Evolutionary conservation across 257 asterid genomes (phyloP), one percentile per base, ranked within the genome.

Genomic region (Forsythia viridissima): DNA sequence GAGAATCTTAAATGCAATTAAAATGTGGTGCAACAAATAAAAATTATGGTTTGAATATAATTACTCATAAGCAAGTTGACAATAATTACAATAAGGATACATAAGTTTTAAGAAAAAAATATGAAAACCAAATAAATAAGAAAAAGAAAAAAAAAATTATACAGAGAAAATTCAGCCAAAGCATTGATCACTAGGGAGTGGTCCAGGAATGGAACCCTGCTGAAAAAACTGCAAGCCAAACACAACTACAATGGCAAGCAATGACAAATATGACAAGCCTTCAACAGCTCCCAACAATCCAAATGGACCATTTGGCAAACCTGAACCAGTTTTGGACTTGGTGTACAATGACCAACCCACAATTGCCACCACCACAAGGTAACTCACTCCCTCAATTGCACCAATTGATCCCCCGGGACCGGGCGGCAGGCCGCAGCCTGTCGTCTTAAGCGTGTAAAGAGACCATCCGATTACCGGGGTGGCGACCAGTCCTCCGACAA

Each of bases 341-440:
- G 97, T 93, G 76, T 89, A 94, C 66, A 91, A 78, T 16, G 97
- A 94, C 99, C 99, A 94, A 15, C 77, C 97, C 51, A 91, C 97
- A 71, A 94, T 88, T 65, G 91, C 97, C 71, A 80, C 90, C 74
- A 89, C 96, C 66, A 78, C 90, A 18, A 94, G 90, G 83, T 93
- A 94, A 84, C 99, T 94, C 74, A 94, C 91, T 20, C 99, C 98
- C 79, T 94, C 99, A 0, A 94, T 86, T 6, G 97, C 99, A 5
- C 99, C 98, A 4, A 90, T 79, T 1, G 97, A 90, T 4, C 99
- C 99, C 0, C 86, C 98, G 0, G 97, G 99, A 74, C 99, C 99
- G 1, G 99, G 99, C 0, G 97, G 97, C 2, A 94, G 93, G 48
- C 99, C 98, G 83, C 99, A 94, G 12, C 97, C 95, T 16, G 97